Conservation (phyloP, 257 asterid genomes). For the Thymus quinquecostatus region DNA sequence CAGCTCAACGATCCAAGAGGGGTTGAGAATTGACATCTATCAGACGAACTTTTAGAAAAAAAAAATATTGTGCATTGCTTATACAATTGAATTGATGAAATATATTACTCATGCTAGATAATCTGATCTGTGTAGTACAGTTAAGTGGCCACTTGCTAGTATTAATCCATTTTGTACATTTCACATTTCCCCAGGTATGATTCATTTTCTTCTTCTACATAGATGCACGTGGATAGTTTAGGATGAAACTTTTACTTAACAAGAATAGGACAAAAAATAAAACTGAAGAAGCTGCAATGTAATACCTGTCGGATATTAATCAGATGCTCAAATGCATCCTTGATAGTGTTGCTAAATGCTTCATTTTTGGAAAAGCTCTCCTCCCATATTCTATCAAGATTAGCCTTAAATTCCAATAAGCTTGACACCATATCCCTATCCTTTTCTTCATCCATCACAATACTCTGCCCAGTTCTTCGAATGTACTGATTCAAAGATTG, state of each 20-base stretch:
- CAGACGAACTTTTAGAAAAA: neutral
- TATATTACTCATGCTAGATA: neutral
- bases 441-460: conserved; percentile 95
- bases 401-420: conserved; percentile 83
- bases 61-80: neutral
- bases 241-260: neutral
- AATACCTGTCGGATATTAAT: conserved; percentile 94
- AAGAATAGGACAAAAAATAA: conserved; percentile 2
- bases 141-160: neutral
- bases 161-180: neutral
- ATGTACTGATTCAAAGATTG: conserved; percentile 84
- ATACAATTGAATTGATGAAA: neutral
- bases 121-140: neutral
- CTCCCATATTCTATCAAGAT: conserved; percentile 90
- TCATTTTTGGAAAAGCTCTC: conserved; percentile 87
- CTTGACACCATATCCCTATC: conserved; percentile 95
- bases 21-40: neutral
- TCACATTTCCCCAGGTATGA: neutral
- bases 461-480: conserved; percentile 84
- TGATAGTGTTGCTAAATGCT: conserved; percentile 86
- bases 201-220: neutral
- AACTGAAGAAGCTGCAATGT: neutral
- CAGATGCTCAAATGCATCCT: conserved; percentile 96
- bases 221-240: neutral
- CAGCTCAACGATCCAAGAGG: neutral